These are phyloP conservation scores for Suillus decipiens DNA, from an alignment of 768 basidiomycete species.

Conservation along the genomic window DNA sequence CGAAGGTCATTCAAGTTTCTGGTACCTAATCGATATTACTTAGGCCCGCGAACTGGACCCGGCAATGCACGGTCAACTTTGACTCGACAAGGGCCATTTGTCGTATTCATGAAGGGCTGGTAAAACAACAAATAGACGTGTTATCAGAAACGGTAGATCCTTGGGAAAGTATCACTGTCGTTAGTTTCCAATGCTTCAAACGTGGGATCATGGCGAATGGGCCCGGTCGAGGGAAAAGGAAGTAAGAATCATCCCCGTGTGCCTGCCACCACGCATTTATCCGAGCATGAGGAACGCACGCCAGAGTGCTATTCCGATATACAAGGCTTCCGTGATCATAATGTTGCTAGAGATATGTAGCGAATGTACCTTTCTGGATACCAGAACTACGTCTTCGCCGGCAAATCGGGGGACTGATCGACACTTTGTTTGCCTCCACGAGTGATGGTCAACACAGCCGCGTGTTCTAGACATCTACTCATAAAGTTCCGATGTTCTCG, in stretches of 20 bases:
- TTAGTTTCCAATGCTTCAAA: not conserved
- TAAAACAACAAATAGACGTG: not conserved
- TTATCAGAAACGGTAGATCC: not conserved
- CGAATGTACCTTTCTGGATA: not conserved
- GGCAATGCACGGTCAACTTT: not conserved
- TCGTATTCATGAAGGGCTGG: not conserved
- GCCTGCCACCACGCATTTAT: not conserved
- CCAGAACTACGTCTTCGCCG: not conserved
- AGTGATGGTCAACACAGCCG: not conserved
- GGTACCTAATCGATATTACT: not conserved
- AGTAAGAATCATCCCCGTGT: not conserved
- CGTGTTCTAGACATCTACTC: not conserved
- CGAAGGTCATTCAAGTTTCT: not conserved
- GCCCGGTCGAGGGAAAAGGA: not conserved
- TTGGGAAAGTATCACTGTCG: not conserved
- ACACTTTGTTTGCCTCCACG: not conserved
- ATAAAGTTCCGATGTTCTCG: not conserved
- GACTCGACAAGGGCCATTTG: not conserved
- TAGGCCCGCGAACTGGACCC: not conserved
- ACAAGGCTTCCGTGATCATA: not conserved
- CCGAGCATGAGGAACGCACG: not conserved
- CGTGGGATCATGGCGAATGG: not conserved
- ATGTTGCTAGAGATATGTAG: not conserved
- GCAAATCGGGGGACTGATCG: not conserved
- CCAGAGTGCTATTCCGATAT: not conserved